phyloP scores from a whole-genome alignment of 768 basidiomycete genomes.

The Tubosaeta sp. region DNA sequence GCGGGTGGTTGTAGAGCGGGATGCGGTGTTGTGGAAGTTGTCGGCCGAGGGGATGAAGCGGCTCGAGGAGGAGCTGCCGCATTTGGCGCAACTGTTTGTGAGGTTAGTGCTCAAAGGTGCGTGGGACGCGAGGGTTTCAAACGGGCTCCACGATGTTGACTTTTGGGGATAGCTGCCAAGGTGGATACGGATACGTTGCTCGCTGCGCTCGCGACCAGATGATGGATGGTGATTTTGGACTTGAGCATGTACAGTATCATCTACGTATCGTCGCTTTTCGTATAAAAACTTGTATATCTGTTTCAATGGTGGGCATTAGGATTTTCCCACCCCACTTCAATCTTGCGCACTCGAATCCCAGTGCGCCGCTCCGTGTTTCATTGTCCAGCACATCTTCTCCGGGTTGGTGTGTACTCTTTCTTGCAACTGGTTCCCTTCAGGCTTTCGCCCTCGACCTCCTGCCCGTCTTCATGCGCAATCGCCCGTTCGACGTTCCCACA shows the following conservation, averaged over 20 bases:
- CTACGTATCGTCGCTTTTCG: constrained; percentile 8
- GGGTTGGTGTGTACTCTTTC: too few species aligned
- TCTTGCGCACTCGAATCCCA: too few species aligned
- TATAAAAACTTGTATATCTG: too few species aligned
- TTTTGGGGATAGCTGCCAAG: constrained; percentile 48
- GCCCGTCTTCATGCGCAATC: too few species aligned
- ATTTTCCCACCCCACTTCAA: too few species aligned
- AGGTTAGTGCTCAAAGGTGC: constrained; percentile 71
- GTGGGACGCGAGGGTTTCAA: constrained; percentile 9
- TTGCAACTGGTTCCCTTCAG: too few species aligned
- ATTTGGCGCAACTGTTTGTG: constrained; percentile 60
- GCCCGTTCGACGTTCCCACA: too few species aligned
- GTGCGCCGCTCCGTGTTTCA: too few species aligned
- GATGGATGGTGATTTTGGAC: not conserved
- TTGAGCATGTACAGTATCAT: not conserved
- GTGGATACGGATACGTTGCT: constrained; percentile 60
- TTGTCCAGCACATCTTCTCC: too few species aligned
- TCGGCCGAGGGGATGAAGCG: constrained; percentile 50
- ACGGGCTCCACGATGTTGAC: not conserved
- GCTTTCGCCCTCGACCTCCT: too few species aligned
- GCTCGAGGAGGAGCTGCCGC: constrained; percentile 67
- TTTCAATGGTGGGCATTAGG: too few species aligned
- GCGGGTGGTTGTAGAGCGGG: constrained; percentile 76
- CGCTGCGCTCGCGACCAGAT: constrained; percentile 48
- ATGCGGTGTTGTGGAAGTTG: constrained; percentile 80